Conservation (phyloP, 2,329 filamentous ascomycete genomes). For the Beauveria bassiana region DNA sequence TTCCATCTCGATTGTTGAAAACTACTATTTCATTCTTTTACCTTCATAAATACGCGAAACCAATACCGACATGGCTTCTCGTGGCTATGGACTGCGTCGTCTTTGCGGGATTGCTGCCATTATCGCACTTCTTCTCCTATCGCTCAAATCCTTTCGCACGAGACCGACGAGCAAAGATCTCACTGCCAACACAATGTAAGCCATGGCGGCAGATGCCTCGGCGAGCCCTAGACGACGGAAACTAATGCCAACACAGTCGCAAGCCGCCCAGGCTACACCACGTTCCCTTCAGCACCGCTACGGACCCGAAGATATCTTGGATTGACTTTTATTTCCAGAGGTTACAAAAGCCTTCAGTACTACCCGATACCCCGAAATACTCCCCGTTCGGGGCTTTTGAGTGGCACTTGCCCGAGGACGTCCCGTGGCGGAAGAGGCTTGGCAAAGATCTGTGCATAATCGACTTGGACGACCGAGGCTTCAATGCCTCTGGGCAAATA, state of each 20-base stretch:
- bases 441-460: slow-evolving; percentile 36
- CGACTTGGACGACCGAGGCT: slow-evolving; percentile 35
- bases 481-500: slow-evolving; percentile 27
- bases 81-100: background rate
- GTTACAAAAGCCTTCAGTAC: slow-evolving; percentile 23
- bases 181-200: background rate
- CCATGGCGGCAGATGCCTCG: background rate
- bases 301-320: slow-evolving; percentile 18
- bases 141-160: background rate
- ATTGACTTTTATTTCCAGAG: slow-evolving; percentile 26
- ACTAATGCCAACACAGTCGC: background rate
- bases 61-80: background rate
- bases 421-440: slow-evolving; percentile 25
- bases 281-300: slow-evolving; percentile 3
- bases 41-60: background rate
- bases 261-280: background rate
- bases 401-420: slow-evolving; percentile 22
- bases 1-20: background rate
- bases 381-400: slow-evolving; percentile 26
- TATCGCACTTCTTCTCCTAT: background rate
- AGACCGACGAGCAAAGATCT: background rate
- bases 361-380: slow-evolving; percentile 21
- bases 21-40: background rate
- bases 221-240: background rate
- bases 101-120: background rate